Conservation (phyloP, 2,329 filamentous ascomycete genomes). For the Dactylonectria macrodidyma region DNA sequence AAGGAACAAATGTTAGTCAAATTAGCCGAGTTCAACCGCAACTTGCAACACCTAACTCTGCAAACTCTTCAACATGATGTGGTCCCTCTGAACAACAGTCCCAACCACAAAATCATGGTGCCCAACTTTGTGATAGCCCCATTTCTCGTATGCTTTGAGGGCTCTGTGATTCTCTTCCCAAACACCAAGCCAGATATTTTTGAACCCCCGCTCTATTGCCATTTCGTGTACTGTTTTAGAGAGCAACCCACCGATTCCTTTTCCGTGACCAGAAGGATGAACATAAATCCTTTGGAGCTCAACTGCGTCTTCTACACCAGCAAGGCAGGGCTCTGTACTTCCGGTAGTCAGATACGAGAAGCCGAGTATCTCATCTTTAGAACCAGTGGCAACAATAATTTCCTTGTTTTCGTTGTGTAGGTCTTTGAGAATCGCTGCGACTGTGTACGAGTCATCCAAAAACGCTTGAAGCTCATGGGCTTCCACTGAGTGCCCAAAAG, state of each 20-base stretch:
- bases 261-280: slow-evolving; percentile 51
- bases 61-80: slow-evolving; percentile 56
- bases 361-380: slow-evolving; percentile 50
- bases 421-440: slow-evolving; percentile 49
- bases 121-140: slow-evolving; percentile 58
- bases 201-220: slow-evolving; percentile 55
- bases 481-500: slow-evolving; percentile 60
- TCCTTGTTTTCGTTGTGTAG: slow-evolving; percentile 46
- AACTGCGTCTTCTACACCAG: slow-evolving; percentile 46
- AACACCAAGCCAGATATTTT: slow-evolving; percentile 62
- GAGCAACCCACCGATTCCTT: slow-evolving; percentile 56
- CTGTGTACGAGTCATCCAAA: slow-evolving; percentile 55
- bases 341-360: slow-evolving; percentile 58
- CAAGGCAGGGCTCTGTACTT: slow-evolving; percentile 56
- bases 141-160: slow-evolving; percentile 56
- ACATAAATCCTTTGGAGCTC: slow-evolving; percentile 63
- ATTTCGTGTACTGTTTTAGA: slow-evolving; percentile 49
- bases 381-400: slow-evolving; percentile 42
- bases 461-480: slow-evolving; percentile 55
- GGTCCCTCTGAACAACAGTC: slow-evolving; percentile 58
- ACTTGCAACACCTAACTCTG: not conserved
- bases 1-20: not conserved
- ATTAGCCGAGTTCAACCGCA: not conserved
- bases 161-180: slow-evolving; percentile 63
- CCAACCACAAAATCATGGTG: slow-evolving; percentile 60